Conservation (phyloP, 495 filamentous ascomycete genomes). For the Sphaerosporella brunnea region DNA sequence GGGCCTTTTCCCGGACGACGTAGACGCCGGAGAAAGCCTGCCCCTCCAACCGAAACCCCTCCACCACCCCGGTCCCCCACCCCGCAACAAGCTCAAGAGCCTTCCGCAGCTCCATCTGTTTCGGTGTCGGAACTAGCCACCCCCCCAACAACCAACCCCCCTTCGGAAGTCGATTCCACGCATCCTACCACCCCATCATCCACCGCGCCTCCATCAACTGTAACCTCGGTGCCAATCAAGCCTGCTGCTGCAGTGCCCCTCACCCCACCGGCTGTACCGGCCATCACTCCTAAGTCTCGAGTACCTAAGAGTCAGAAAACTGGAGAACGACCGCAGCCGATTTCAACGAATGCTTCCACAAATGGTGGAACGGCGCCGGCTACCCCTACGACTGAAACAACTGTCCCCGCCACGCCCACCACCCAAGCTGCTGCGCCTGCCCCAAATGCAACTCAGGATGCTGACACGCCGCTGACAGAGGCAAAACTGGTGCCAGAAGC, state of each 20-base stretch:
- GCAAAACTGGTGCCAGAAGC: neutral
- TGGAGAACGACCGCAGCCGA: conserved; percentile 6
- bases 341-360: neutral
- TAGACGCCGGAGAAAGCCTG: conserved; percentile 13
- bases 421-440: neutral
- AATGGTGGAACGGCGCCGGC: conserved; percentile 6
- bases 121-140: conserved; percentile 11
- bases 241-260: conserved; percentile 9
- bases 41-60: neutral
- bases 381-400: conserved; percentile 1
- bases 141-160: conserved; percentile 10
- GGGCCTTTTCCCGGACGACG: conserved; percentile 17
- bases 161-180: conserved; percentile 17
- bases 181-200: conserved; percentile 14
- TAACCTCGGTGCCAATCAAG: conserved; percentile 14
- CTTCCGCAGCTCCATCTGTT: neutral
- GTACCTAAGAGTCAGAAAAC: conserved; percentile 8
- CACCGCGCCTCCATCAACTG: conserved; percentile 15
- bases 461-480: neutral
- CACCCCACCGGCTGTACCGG: conserved; percentile 10
- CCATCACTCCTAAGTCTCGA: neutral
- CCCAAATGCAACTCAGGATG: no score
- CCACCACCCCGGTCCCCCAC: neutral
- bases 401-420: neutral
- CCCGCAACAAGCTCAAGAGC: neutral